A percentile compares a stretch with the other conserved stretches of the same genome.
These are phyloP conservation scores for Naganishia vaughanmartiniae DNA, from an alignment of 768 basidiomycete species.

Conservation along the genomic window DNA sequence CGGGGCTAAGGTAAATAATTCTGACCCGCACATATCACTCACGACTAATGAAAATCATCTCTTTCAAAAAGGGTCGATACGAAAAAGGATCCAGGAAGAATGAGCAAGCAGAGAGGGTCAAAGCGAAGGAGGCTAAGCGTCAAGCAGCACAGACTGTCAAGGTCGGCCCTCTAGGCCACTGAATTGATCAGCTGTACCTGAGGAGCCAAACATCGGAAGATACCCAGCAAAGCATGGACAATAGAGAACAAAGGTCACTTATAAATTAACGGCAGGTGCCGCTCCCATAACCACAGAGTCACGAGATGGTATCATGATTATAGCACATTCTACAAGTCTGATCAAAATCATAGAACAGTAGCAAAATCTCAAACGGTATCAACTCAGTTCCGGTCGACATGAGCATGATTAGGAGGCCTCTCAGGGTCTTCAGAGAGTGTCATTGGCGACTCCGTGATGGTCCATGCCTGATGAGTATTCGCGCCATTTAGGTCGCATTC, in stretches of 20 bases:
- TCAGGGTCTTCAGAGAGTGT: not conserved
- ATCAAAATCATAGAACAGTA: too few relatives aligned
- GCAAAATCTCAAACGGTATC: not conserved
- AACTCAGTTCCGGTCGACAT: not conserved
- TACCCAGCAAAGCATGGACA: not conserved
- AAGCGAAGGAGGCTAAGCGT: not conserved
- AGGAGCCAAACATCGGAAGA: not conserved
- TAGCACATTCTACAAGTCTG: not conserved
- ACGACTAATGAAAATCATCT: not conserved
- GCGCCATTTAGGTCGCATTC: not conserved
- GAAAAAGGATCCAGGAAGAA: not conserved
- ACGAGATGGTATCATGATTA: too few relatives aligned
- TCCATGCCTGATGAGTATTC: not conserved
- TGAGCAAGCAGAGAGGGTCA: not conserved
- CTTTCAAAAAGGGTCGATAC: conserved; percentile 4
- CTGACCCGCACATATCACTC: not conserved
- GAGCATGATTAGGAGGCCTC: not conserved
- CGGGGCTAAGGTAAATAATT: conserved; percentile 20
- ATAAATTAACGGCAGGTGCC: too few relatives aligned
- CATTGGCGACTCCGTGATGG: not conserved
- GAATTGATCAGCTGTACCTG: not conserved
- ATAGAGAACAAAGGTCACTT: not conserved
- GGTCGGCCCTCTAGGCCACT: not conserved
- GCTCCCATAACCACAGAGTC: too few relatives aligned
- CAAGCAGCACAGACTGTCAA: conserved; percentile 6